These are phyloP conservation scores for Kluyveromyces lactis DNA, from an alignment of 805 yeast species.

Conservation along the genomic window DNA sequence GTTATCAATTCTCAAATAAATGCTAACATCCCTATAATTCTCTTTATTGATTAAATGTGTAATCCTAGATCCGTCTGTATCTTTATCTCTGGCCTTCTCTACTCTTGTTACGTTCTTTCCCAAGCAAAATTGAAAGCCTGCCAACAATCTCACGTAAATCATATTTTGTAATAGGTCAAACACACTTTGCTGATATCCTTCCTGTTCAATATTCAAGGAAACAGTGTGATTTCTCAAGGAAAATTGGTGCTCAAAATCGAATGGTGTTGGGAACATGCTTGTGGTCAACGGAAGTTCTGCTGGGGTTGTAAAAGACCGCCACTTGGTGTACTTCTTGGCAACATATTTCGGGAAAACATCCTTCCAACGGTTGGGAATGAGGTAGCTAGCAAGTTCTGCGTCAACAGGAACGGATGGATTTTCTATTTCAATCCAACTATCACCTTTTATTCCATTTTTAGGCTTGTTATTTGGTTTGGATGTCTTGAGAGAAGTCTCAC, in stretches of 20 bases:
- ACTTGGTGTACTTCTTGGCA: slow-evolving; percentile 63
- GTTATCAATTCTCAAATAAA: slow-evolving; percentile 70
- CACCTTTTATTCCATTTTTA: slow-evolving; percentile 8
- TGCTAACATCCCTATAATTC: slow-evolving; percentile 46
- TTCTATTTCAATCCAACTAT: slow-evolving; percentile 50
- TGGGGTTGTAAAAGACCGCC: slow-evolving; percentile 91
- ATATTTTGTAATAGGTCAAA: slow-evolving; percentile 72
- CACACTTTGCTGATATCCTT: slow-evolving; percentile 38
- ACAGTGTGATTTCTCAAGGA: slow-evolving; percentile 81
- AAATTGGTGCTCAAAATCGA: slow-evolving; percentile 63
- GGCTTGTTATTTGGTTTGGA: not conserved
- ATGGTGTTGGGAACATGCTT: slow-evolving; percentile 61
- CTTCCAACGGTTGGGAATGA: slow-evolving; percentile 81
- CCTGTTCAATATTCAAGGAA: slow-evolving; percentile 50
- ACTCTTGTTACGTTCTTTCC: slow-evolving; percentile 59
- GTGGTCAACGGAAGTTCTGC: slow-evolving; percentile 85
- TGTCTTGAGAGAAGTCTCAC: not conserved
- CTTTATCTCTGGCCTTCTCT: slow-evolving; percentile 36
- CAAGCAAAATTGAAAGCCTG: slow-evolving; percentile 86
- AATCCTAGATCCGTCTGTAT: slow-evolving; percentile 45
- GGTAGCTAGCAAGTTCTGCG: slow-evolving; percentile 43
- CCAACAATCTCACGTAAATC: slow-evolving; percentile 70
- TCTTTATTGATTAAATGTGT: slow-evolving; percentile 42
- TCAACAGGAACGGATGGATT: slow-evolving; percentile 72
- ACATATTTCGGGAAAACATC: slow-evolving; percentile 76